Evolutionary conservation across 345 rosid genomes (phyloP).

Genomic region (Anastatica hierochuntica): DNA sequence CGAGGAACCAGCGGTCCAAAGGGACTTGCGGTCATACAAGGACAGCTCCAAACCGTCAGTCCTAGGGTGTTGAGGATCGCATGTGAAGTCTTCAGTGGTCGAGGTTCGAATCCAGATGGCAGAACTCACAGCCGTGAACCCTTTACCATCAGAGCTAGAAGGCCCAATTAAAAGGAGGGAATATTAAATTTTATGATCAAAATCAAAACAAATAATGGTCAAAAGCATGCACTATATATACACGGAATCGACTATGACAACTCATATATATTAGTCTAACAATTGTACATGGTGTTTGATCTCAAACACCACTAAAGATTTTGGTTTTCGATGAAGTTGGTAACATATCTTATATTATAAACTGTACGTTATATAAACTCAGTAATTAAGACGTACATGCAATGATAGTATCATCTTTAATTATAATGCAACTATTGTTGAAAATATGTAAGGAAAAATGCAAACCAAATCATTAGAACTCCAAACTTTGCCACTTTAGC

Average conservation of each 20-base stretch:
- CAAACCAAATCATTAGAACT: slow-evolving; percentile 27
- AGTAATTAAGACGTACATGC: neutral
- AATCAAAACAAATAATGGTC: neutral
- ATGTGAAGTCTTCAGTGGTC: too few relatives aligned
- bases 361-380: neutral
- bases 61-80: too few relatives aligned
- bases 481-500: slow-evolving; percentile 25
- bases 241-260: neutral
- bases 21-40: too few relatives aligned
- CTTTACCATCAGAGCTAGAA: too few relatives aligned
- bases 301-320: too few relatives aligned
- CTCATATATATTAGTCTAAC: too few relatives aligned
- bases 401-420: slow-evolving; percentile 19
- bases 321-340: slow-evolving; percentile 4
- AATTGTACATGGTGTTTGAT: neutral
- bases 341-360: neutral
- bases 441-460: slow-evolving; percentile 23
- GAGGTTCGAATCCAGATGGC: too few relatives aligned
- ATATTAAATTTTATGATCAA: too few relatives aligned
- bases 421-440: slow-evolving; percentile 16
- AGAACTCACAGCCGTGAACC: too few relatives aligned
- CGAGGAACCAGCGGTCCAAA: too few relatives aligned
- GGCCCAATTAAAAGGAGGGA: too few relatives aligned
- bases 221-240: slow-evolving; percentile 1
- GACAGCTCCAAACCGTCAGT: too few relatives aligned